Evolutionary conservation across 2,329 filamentous ascomycete species (phyloP), one percentile per base, ranked within the genome.

Genomic region (Penicillium janthinellum): DNA sequence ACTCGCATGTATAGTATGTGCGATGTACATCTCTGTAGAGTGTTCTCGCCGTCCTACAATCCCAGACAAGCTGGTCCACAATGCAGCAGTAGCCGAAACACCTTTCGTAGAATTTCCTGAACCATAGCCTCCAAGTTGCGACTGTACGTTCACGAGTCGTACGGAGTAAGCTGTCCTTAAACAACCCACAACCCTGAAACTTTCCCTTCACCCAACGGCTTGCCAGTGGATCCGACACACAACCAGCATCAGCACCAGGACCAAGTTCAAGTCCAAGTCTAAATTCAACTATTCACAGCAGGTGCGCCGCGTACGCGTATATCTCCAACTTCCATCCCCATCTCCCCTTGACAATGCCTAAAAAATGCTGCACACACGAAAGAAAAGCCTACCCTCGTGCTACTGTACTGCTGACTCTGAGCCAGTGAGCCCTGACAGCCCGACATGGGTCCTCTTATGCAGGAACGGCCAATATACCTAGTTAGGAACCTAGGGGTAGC

Each of bases 391-490:
- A 31, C 31, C 31, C 8, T 31, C 31, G 31, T 31, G 7, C 31
- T 10, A 2, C 31, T 31, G 31, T 10, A 8, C 31, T 31, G 31
- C 31, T 8, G 7, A 10, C 28, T 8, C 28, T 7, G 28, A 31
- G 28, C 7, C 25, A 28, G 5, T 28, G 25, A 28, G 25, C 25
- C 25, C 31, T 31, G 31, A 31, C 31, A 31, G 42, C 15, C 42
- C 28, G 22, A 47, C 44, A 47, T 25, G 44, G 22, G 42, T 45
- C 22, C 42, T 22, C 20, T 38, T 22, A 51, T 57, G 54, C 54
- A 57, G 54, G 47, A 57, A 57, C 47, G 54, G 54, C 37, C n/a
- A 17, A 28, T 10, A 38, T 44, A 15, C 38, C 54, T 28, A 7
- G 7, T 47, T 47, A 31, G 44, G 22, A 25, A 8, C 25, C 4